phyloP scores from a whole-genome alignment of 176 grass and related monocot species.

The Rhynchospora pubera region DNA sequence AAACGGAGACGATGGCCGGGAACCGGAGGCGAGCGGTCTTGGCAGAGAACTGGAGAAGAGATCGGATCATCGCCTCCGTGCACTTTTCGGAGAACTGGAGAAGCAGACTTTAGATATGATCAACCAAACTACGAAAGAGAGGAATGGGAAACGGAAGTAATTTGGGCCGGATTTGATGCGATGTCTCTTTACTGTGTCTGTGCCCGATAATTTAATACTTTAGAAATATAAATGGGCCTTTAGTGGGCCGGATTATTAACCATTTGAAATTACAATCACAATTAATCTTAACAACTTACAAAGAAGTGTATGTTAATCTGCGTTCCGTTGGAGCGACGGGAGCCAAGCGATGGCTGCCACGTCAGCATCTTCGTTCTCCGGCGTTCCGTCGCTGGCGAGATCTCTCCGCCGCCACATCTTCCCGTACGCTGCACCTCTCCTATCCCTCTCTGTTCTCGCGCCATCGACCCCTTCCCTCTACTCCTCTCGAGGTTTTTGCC shows the following conservation, averaged over 20 bases:
- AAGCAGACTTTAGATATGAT: not conserved
- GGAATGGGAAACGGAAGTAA: no score
- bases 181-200: no score
- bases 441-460: not conserved
- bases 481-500: slow-evolving; percentile 39
- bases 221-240: not conserved
- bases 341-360: slow-evolving; percentile 18
- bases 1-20: not conserved
- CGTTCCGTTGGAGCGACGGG: not conserved
- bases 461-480: slow-evolving; percentile 1
- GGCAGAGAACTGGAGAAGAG: not conserved
- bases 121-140: not conserved
- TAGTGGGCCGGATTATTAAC: not conserved
- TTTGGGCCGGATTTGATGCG: not conserved
- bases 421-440: not conserved
- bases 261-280: not conserved
- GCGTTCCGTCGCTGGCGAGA: slow-evolving; percentile 23
- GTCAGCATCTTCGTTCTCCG: slow-evolving; percentile 10
- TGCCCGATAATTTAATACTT: no score
- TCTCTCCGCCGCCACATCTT: slow-evolving; percentile 39
- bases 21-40: not conserved
- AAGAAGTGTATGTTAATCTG: not conserved
- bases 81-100: not conserved
- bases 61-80: slow-evolving; percentile 16
- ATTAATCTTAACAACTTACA: no score